phyloP scores from a whole-genome alignment of 805 yeast genomes.

The Kodamaea kaohsiungensis region DNA sequence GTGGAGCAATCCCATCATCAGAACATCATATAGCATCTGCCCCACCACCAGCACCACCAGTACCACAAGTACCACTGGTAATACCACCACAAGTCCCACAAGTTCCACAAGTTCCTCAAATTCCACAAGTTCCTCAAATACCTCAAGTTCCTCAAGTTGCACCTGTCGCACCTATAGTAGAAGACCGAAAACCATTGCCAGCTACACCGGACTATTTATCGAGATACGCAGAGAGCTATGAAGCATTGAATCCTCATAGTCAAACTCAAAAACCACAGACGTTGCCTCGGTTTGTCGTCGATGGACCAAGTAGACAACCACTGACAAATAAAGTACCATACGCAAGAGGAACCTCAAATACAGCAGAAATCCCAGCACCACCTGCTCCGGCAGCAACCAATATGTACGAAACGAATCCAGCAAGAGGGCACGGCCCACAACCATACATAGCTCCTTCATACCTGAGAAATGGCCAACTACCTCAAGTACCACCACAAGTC shows the following conservation, averaged over 20 bases:
- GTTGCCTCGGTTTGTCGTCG: conserved; percentile 1
- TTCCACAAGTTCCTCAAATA: neutral
- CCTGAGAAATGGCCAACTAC: neutral
- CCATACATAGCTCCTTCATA: neutral
- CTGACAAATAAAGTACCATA: neutral
- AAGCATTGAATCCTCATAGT: neutral
- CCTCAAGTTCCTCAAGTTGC: too few species aligned
- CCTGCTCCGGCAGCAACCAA: neutral
- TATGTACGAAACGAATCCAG: neutral
- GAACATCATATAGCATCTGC: too few species aligned
- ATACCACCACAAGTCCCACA: neutral
- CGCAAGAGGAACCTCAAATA: neutral
- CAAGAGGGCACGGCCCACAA: neutral
- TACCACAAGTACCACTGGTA: too few species aligned
- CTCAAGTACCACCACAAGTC: neutral
- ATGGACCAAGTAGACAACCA: neutral
- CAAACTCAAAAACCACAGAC: neutral
- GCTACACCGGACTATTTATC: conserved; percentile 1
- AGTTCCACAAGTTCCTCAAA: neutral
- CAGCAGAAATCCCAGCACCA: neutral
- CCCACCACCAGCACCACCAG: neutral
- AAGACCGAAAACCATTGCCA: too few species aligned
- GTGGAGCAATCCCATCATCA: neutral
- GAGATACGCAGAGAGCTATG: neutral
- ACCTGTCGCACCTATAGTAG: too few species aligned